These are phyloP conservation scores for Leucogyrophana mollusca DNA, from an alignment of 768 basidiomycete genomes.

Conservation along the genomic window DNA sequence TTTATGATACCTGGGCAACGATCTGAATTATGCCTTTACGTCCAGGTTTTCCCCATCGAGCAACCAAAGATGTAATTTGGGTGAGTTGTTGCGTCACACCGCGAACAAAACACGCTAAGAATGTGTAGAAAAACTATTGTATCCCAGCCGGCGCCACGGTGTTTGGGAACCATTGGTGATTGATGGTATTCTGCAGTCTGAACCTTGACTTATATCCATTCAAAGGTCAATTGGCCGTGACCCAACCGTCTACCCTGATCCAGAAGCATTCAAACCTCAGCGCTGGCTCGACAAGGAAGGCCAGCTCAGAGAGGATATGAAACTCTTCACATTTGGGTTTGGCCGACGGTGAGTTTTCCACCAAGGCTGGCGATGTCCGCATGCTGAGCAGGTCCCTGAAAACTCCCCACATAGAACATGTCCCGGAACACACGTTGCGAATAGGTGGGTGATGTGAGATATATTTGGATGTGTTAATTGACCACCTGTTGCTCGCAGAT, in stretches of 20 bases:
- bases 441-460: slow-evolving; percentile 13
- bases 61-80: slow-evolving; percentile 25
- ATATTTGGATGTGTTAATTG: not conserved
- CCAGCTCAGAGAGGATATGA: slow-evolving; percentile 42
- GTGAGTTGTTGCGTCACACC: slow-evolving; percentile 6
- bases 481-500: slow-evolving; percentile 33
- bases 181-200: not conserved
- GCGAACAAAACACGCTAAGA: not conserved
- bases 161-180: slow-evolving; percentile 30
- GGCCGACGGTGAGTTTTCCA: slow-evolving; percentile 38
- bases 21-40: not conserved
- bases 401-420: slow-evolving; percentile 39
- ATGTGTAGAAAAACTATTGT: slow-evolving; percentile 30
- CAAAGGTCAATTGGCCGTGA: slow-evolving; percentile 47
- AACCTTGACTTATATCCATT: not conserved
- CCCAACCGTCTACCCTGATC: slow-evolving; percentile 48
- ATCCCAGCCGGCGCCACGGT: slow-evolving; percentile 34
- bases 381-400: not conserved
- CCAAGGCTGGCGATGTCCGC: not conserved
- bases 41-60: slow-evolving; percentile 21
- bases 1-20: too few species aligned
- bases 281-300: slow-evolving; percentile 49
- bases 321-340: slow-evolving; percentile 48
- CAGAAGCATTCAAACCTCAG: slow-evolving; percentile 52
- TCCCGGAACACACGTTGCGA: slow-evolving; percentile 50